These are phyloP conservation scores for Pseudogymnoascus sp. DNA, from an alignment of 2,329 filamentous ascomycete genomes.

Conservation along the genomic window DNA sequence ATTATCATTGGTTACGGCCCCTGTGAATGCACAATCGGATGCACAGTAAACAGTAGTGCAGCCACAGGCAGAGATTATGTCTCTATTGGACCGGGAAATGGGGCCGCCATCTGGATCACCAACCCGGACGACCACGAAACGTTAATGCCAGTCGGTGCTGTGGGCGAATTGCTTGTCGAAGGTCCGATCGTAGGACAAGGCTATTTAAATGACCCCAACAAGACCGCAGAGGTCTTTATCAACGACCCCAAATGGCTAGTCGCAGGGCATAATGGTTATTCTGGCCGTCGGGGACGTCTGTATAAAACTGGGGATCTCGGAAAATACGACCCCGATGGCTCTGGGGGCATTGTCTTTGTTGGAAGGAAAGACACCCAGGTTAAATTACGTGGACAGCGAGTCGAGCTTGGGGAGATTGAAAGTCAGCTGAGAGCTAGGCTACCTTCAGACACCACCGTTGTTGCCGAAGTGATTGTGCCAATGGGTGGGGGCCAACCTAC, in stretches of 20 bases:
- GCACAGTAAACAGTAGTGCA: constrained; percentile 15
- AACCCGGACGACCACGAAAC: constrained; percentile 17
- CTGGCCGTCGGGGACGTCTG: constrained; percentile 38
- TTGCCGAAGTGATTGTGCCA: constrained; percentile 29
- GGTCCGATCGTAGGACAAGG: constrained; percentile 56
- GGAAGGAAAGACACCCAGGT: constrained; percentile 62
- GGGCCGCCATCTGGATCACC: constrained; percentile 33
- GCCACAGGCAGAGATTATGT: constrained; percentile 11
- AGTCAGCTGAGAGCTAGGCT: constrained; percentile 33
- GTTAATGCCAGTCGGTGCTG: constrained; percentile 21
- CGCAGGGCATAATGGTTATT: constrained; percentile 29
- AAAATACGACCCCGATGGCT: constrained; percentile 44
- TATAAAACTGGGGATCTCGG: constrained; percentile 57
- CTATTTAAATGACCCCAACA: constrained; percentile 51
- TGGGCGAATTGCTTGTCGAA: constrained; percentile 26
- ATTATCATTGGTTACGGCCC: constrained; percentile 39
- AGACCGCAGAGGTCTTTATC: constrained; percentile 53
- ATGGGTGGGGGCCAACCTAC: constrained; percentile 25
- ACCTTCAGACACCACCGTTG: constrained; percentile 27
- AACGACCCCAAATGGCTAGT: constrained; percentile 46
- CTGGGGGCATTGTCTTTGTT: constrained; percentile 45
- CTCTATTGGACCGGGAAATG: constrained; percentile 10
- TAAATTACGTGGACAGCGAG: constrained; percentile 58
- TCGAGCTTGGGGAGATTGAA: constrained; percentile 51
- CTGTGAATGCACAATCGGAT: constrained; percentile 18